A percentile compares a stretch with the other conserved stretches of the same genome.
Conservation (phyloP, 2,329 filamentous ascomycete genomes). For the Colletotrichum sp. region DNA sequence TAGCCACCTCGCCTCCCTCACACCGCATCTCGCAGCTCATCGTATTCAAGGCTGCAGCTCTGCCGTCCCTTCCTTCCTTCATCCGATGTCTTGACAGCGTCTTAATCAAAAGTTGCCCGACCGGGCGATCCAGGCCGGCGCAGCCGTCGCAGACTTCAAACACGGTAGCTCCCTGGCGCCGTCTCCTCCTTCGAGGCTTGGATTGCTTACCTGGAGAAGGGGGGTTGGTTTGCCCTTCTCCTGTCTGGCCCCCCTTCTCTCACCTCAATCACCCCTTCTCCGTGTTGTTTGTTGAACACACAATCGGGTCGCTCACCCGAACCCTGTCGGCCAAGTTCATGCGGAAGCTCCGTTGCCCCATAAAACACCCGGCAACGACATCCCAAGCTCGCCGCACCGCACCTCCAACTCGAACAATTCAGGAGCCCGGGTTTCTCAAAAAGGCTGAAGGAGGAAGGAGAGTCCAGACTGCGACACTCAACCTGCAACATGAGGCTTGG, state of each 20-base stretch:
- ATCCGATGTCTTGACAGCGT: background rate
- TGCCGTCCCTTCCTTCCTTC: background rate
- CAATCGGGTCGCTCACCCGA: background rate
- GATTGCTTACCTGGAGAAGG: background rate
- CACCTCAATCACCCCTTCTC: background rate
- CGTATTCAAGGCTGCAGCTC: background rate
- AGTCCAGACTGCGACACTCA: background rate
- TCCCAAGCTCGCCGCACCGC: background rate
- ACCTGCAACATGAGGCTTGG: background rate
- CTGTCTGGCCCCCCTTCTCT: constrained; percentile 1
- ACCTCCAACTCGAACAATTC: background rate
- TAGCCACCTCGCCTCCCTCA: background rate
- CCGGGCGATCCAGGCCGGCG: background rate
- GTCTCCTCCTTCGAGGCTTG: background rate
- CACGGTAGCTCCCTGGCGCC: background rate
- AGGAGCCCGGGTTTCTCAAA: background rate
- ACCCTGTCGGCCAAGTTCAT: constrained; percentile 7
- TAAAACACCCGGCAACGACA: background rate
- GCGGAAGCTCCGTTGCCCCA: background rate
- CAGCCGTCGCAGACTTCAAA: constrained; percentile 10
- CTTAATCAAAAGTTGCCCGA: background rate
- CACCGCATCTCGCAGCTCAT: background rate
- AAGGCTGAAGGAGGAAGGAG: background rate
- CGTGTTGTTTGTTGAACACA: constrained; percentile 4
- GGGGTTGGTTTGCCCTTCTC: background rate